phyloP scores from a whole-genome alignment of 2,329 filamentous ascomycete species.

The Tolypocladium tropicale region DNA sequence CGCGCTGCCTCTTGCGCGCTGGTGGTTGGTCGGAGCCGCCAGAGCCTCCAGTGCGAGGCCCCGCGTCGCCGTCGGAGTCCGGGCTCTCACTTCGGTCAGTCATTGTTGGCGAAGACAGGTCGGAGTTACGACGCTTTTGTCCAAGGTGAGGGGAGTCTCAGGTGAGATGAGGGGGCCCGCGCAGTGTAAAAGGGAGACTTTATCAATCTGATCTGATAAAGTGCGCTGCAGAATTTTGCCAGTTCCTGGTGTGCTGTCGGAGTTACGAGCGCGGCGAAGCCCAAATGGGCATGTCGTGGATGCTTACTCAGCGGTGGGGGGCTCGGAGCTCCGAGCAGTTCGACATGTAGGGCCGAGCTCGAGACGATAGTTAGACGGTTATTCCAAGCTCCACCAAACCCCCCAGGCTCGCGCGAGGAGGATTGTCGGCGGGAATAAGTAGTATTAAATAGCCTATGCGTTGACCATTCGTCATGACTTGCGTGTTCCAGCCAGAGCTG shows the following conservation, averaged over 20 bases:
- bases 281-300: no score
- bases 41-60: slow-evolving; percentile 11
- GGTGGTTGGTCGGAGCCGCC: slow-evolving; percentile 23
- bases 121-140: slow-evolving; percentile 23
- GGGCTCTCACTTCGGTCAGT: slow-evolving; percentile 27
- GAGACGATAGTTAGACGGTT: background rate
- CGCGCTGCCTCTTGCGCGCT: slow-evolving; percentile 47
- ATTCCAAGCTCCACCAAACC: background rate
- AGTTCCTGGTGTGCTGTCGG: slow-evolving; percentile 18
- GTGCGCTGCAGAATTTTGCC: slow-evolving; percentile 14
- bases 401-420: background rate
- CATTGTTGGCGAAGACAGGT: slow-evolving; percentile 11
- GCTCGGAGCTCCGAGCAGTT: slow-evolving; percentile 1
- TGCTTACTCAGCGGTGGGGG: background rate
- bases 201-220: slow-evolving; percentile 33
- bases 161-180: slow-evolving; percentile 10
- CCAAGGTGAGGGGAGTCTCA: slow-evolving; percentile 3
- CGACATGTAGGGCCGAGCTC: background rate
- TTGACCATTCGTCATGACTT: background rate
- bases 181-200: slow-evolving; percentile 19
- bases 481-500: background rate
- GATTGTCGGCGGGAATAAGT: background rate
- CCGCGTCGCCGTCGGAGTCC: slow-evolving; percentile 24
- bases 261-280: slow-evolving; percentile 15
- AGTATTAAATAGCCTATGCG: background rate